phyloP scores from a whole-genome alignment of 2,329 filamentous ascomycete genomes.

The Aspergillus aculeatinus region DNA sequence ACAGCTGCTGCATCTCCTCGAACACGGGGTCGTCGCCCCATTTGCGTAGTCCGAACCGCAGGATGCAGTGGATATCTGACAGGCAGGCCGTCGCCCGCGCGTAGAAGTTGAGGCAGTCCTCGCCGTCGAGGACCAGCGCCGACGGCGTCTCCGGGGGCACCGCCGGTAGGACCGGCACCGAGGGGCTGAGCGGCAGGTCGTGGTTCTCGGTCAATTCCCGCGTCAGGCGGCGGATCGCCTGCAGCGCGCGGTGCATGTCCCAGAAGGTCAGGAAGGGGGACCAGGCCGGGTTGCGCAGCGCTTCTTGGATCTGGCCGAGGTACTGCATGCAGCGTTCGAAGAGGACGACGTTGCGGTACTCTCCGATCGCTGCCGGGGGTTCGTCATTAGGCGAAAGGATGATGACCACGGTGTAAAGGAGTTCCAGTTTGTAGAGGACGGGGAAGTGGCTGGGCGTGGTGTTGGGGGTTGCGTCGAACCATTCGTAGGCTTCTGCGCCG shows the following conservation, averaged over 20 bases:
- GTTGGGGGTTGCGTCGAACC: constrained; percentile 74
- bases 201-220: constrained; percentile 56
- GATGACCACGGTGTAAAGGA: constrained; percentile 88
- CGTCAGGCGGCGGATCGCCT: constrained; percentile 59
- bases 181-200: constrained; percentile 42
- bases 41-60: constrained; percentile 34
- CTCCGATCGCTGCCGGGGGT: constrained; percentile 62
- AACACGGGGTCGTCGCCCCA: constrained; percentile 34
- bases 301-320: constrained; percentile 68
- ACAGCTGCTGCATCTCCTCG: constrained; percentile 35
- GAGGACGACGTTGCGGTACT: constrained; percentile 75
- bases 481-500: constrained; percentile 64
- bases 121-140: constrained; percentile 31
- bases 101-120: constrained; percentile 36
- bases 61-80: constrained; percentile 31
- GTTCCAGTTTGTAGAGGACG: constrained; percentile 79
- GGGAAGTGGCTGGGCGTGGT: constrained; percentile 65
- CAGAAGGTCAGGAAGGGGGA: constrained; percentile 78
- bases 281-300: constrained; percentile 60
- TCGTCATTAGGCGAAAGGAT: constrained; percentile 78
- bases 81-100: constrained; percentile 36
- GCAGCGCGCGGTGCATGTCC: constrained; percentile 82
- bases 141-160: constrained; percentile 33
- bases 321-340: constrained; percentile 88
- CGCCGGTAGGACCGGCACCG: constrained; percentile 29